Evolutionary conservation across 148 eudicot species (phyloP), one percentile per base, ranked within the genome.

Genomic region (Silene uniflora): DNA sequence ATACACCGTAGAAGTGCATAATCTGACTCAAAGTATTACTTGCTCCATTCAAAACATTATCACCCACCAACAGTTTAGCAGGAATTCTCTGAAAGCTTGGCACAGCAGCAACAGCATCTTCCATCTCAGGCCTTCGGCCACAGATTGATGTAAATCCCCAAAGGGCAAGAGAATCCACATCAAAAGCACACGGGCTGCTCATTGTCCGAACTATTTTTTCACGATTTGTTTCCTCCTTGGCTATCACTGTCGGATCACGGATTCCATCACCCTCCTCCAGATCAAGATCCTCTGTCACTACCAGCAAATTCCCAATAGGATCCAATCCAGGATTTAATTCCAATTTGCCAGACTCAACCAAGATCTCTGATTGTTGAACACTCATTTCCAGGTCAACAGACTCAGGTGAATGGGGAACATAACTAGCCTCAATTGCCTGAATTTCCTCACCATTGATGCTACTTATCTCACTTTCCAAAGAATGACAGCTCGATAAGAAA

Each of bases 91-190:
- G 78, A 59, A 86, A 86, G 61, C 73, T 68, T 4, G 89, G 89
- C 61, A 84, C 81, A 72, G 71, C 75, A 56, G 77, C 77, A 22
- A 79, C 71, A 54, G 85, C 87, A 84, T 88, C 91, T 82, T 86
- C 91, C 91, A 88, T 88, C 84, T 84, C 89, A 10, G 78, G 74
- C 71, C 89, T 84, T 68, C 82, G 69, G 75, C 91, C 89, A 77
- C 84, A 67, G 11, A 79, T 77, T 1, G 89, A 86, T 55, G 81
- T 78, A 22, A 59, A 82, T 7, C 91, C 91, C 96, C 96, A 91
- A 3, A 84, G 83, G 42, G 92, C 79, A 44, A 84, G 77, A 78
- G 72, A 49, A 60, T 81, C 84, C 79, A 76, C 52, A 62, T 76
- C 73, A 25, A 77, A 62, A 19, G 61, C 77, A 67, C 55, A 77